Evolutionary conservation across 306 rosid genomes (phyloP).

Genomic region (Dalbergia cultrata): DNA sequence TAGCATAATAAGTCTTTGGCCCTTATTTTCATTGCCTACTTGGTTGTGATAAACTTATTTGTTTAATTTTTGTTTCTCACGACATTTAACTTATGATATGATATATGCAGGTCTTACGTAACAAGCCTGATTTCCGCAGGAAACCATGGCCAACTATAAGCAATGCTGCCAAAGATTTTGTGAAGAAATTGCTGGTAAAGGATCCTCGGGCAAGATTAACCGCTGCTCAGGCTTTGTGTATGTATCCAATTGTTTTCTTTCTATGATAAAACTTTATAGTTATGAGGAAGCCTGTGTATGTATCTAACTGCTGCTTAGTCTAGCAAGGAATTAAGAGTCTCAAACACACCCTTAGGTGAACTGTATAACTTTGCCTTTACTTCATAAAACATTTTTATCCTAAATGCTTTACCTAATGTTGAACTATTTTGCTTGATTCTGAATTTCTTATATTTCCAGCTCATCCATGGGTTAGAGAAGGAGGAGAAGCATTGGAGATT

Average conservation of each 20-base stretch:
- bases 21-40: neutral
- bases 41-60: neutral
- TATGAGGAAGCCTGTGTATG: constrained; percentile 58
- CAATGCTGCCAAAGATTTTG: constrained; percentile 78
- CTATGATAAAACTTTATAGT: neutral
- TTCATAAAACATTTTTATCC: neutral
- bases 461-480: constrained; percentile 92
- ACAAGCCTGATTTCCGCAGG: constrained; percentile 86
- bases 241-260: constrained; percentile 43
- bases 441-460: constrained; percentile 62
- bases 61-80: constrained; percentile 1
- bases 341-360: constrained; percentile 16
- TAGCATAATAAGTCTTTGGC: neutral
- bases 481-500: constrained; percentile 82
- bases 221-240: constrained; percentile 94
- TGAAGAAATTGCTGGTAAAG: constrained; percentile 78
- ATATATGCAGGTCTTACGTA: constrained; percentile 66
- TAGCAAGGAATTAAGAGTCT: neutral
- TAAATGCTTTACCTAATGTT: neutral
- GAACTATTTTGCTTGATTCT: constrained; percentile 31
- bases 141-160: constrained; percentile 86
- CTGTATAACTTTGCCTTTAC: neutral
- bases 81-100: constrained; percentile 7
- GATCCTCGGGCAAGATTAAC: constrained; percentile 86
- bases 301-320: constrained; percentile 20